Percentiles rank a stretch among this genome's conserved stretches.
These are phyloP conservation scores for Alternaria sp. DNA, from an alignment of 2,329 filamentous ascomycete species.

Conservation along the genomic window DNA sequence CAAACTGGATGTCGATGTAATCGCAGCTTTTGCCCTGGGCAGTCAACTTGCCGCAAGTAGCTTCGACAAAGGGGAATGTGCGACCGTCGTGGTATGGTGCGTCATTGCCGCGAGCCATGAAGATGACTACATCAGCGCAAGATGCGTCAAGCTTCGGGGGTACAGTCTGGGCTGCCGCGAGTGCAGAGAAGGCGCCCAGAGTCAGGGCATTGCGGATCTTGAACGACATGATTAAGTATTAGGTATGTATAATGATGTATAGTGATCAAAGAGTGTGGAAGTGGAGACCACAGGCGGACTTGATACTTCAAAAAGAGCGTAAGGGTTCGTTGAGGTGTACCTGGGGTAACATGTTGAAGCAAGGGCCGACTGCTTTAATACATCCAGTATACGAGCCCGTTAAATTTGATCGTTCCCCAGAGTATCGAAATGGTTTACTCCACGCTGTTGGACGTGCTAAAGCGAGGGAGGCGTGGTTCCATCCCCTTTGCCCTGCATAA, in stretches of 20 bases:
- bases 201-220: conserved; percentile 33
- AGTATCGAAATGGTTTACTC: too few species aligned
- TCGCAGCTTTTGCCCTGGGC: conserved; percentile 35
- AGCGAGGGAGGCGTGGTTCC: too few species aligned
- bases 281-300: not conserved
- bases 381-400: too few species aligned
- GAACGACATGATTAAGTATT: conserved; percentile 36
- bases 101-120: conserved; percentile 36
- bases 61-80: conserved; percentile 32
- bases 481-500: too few species aligned
- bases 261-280: conserved; percentile 28
- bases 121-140: conserved; percentile 33
- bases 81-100: conserved; percentile 34
- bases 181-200: conserved; percentile 33
- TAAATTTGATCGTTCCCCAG: too few species aligned
- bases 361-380: too few species aligned
- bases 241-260: too few species aligned
- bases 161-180: conserved; percentile 44
- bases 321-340: conserved; percentile 5
- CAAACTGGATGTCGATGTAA: conserved; percentile 34
- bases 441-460: too few species aligned
- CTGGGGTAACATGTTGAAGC: conserved; percentile 3
- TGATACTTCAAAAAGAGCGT: conserved; percentile 3
- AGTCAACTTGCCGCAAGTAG: conserved; percentile 32
- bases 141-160: conserved; percentile 34